These are phyloP conservation scores for Tulasnella sp. DNA, from an alignment of 768 basidiomycete species.

Conservation along the genomic window DNA sequence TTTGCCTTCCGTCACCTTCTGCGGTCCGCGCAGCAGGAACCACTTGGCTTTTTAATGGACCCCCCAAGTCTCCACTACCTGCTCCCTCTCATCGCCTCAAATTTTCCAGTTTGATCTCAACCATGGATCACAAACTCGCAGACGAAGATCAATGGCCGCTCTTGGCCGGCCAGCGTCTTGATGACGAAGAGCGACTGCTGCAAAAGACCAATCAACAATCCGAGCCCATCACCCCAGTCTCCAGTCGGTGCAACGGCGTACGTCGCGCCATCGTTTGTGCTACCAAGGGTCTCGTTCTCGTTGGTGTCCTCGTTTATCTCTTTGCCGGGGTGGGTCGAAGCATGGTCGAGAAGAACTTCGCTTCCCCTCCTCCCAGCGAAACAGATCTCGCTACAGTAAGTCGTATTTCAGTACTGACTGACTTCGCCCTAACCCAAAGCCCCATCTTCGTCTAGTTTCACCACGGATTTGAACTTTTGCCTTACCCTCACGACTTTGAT, in stretches of 20 bases:
- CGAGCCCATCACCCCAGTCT: neutral
- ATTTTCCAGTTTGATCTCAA: neutral
- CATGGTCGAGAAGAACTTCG: neutral
- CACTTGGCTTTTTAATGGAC: neutral
- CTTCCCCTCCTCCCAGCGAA: neutral
- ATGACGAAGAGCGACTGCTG: neutral
- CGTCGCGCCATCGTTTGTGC: neutral
- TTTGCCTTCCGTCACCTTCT: neutral
- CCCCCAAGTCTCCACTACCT: neutral
- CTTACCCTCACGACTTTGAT: neutral
- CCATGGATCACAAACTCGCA: neutral
- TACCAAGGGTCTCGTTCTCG: neutral
- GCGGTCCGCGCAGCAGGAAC: neutral
- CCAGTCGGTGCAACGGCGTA: neutral
- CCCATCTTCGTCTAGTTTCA: neutral
- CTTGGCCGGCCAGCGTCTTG: neutral
- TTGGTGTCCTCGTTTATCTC: neutral
- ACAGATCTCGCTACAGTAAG: neutral
- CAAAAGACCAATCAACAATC: neutral
- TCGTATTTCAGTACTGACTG: neutral
- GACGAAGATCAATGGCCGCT: neutral
- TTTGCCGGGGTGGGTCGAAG: neutral
- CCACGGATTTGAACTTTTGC: neutral
- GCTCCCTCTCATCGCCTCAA: neutral
- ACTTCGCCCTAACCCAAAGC: neutral